A percentile compares a stretch with the other conserved stretches of the same genome.
phyloP scores from a whole-genome alignment of 768 basidiomycete genomes.

The Termitomyces sp. region DNA sequence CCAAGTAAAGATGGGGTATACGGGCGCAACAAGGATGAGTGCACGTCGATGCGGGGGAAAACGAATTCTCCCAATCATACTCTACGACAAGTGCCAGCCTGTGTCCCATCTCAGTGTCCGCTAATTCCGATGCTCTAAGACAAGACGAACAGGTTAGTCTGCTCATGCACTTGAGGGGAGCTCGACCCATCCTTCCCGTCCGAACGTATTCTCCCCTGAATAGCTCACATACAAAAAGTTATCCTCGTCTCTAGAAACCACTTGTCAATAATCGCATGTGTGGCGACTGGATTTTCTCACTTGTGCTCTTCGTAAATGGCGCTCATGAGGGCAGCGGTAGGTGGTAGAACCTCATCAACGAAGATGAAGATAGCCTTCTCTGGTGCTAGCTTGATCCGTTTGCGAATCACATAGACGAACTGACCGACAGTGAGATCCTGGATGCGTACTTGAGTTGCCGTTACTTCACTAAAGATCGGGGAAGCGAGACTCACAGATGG shows the following conservation, averaged over 20 bases:
- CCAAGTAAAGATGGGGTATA: slow-evolving; percentile 20
- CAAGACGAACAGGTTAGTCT: slow-evolving; percentile 8
- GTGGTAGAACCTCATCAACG: slow-evolving; percentile 97
- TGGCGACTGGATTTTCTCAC: slow-evolving; percentile 45
- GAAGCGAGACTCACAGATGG: slow-evolving; percentile 71
- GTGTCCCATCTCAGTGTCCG: slow-evolving; percentile 20
- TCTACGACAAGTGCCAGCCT: slow-evolving; percentile 16
- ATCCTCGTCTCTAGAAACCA: slow-evolving; percentile 87
- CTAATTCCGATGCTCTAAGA: slow-evolving; percentile 22
- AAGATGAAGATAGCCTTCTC: slow-evolving; percentile 99
- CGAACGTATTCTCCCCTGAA: slow-evolving; percentile 98
- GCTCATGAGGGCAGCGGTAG: slow-evolving; percentile 97
- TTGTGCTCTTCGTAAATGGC: slow-evolving; percentile 99
- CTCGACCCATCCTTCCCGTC: slow-evolving; percentile 52
- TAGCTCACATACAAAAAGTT: slow-evolving; percentile 99
- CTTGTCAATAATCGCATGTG: slow-evolving; percentile 25
- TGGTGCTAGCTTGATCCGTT: slow-evolving; percentile 98
- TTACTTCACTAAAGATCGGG: slow-evolving; percentile 11
- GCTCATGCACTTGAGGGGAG: slow-evolving; percentile 44
- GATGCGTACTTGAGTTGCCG: background rate
- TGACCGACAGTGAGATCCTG: slow-evolving; percentile 97
- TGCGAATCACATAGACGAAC: slow-evolving; percentile 99
- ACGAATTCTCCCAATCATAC: slow-evolving; percentile 13
- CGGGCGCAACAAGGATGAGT: slow-evolving; percentile 14
- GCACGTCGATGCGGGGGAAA: slow-evolving; percentile 4